Percentiles rank a stretch among this genome's conserved stretches.
phyloP scores from a whole-genome alignment of 2,329 filamentous ascomycete species.

The Pseudogymnoascus sp. region DNA sequence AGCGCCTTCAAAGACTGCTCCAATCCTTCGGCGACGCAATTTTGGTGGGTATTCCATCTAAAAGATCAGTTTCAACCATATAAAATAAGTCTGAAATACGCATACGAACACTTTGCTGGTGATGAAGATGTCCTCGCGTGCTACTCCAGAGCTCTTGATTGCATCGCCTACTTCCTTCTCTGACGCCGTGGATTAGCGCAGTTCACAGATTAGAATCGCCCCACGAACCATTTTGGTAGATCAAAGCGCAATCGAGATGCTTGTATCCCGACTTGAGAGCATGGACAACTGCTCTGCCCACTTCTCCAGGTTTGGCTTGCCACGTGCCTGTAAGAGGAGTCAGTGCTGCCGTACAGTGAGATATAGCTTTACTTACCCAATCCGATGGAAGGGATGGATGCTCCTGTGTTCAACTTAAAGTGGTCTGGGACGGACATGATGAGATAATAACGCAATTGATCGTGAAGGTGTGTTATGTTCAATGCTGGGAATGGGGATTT shows the following conservation, averaged over 20 bases:
- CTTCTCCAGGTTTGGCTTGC: constrained; percentile 30
- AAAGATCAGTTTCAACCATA: not conserved
- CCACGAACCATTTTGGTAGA: constrained; percentile 15
- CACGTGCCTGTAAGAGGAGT: constrained; percentile 8
- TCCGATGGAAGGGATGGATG: constrained; percentile 32
- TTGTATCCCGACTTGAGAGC: constrained; percentile 58
- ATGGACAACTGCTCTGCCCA: constrained; percentile 40
- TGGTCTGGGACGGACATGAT: constrained; percentile 9
- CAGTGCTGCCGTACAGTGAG: not conserved
- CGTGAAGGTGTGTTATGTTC: constrained; percentile 11
- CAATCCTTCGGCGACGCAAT: constrained; percentile 42
- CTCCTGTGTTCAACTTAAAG: constrained; percentile 18
- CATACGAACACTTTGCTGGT: constrained; percentile 42
- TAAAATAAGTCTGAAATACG: not conserved
- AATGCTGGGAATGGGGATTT: not conserved
- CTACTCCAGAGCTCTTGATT: constrained; percentile 29
- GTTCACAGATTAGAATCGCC: not conserved
- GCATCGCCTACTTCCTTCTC: constrained; percentile 36
- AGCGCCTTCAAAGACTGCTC: constrained; percentile 41
- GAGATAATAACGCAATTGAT: constrained; percentile 17
- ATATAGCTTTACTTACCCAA: constrained; percentile 21
- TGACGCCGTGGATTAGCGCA: not conserved
- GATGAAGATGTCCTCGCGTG: constrained; percentile 35
- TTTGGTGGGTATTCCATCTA: constrained; percentile 45
- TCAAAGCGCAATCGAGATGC: constrained; percentile 18